Evolutionary conservation across 768 basidiomycete genomes (phyloP).

Genomic region (Mycena vitilis): DNA sequence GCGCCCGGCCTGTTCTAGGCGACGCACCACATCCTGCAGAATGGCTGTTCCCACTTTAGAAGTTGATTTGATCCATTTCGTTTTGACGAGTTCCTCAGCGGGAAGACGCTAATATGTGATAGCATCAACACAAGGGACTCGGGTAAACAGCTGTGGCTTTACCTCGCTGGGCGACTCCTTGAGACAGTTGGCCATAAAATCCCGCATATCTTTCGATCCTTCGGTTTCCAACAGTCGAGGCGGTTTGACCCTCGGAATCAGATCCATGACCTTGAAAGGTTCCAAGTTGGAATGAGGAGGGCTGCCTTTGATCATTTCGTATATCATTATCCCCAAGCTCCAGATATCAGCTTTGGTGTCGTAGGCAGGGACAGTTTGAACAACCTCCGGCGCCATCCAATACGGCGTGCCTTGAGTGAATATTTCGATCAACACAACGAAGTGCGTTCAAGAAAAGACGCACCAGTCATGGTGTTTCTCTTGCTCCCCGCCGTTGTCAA

Average conservation of each 20-base stretch:
- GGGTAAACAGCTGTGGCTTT: constrained; percentile 38
- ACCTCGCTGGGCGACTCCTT: constrained; percentile 86
- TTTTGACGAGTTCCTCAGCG: constrained; percentile 89
- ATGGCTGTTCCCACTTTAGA: constrained; percentile 74
- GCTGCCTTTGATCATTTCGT: constrained; percentile 96
- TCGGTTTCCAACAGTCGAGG: constrained; percentile 82
- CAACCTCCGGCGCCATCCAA: constrained; percentile 99
- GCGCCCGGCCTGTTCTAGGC: constrained; percentile 80
- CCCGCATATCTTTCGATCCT: constrained; percentile 87
- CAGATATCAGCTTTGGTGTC: constrained; percentile 99
- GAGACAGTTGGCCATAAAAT: constrained; percentile 87
- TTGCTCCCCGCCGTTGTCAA: constrained; percentile 88
- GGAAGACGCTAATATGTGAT: constrained; percentile 71
- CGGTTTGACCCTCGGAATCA: constrained; percentile 88
- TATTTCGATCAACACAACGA: neutral
- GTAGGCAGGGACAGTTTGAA: constrained; percentile 88
- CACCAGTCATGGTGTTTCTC: constrained; percentile 86
- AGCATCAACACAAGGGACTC: constrained; percentile 7
- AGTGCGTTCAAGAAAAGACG: neutral
- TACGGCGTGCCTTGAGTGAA: constrained; percentile 83
- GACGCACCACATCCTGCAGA: constrained; percentile 84
- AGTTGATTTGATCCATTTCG: constrained; percentile 89
- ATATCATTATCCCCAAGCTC: constrained; percentile 96
- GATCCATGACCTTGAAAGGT: constrained; percentile 86
- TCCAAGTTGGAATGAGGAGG: constrained; percentile 94